A percentile compares a stretch with the other conserved stretches of the same genome.
These are phyloP conservation scores for Graphilbum ipis-grandicollis DNA, from an alignment of 2,329 filamentous ascomycete genomes.

Conservation along the genomic window DNA sequence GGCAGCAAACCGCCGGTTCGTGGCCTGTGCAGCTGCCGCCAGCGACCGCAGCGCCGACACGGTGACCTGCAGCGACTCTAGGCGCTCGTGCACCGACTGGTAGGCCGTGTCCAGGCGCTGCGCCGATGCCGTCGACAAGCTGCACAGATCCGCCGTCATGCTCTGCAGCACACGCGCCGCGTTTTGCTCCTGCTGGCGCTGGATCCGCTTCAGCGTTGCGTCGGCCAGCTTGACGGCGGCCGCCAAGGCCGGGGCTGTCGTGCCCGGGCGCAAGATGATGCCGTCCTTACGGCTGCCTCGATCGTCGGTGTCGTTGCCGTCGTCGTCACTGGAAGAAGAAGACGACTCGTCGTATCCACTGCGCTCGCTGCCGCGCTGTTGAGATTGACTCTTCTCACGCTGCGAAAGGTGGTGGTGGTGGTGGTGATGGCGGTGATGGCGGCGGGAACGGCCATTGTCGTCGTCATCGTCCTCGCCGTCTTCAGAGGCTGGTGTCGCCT, in stretches of 20 bases:
- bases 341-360: no score
- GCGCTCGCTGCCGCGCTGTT: no score
- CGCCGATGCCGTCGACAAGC: constrained; percentile 38
- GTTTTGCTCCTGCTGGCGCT: constrained; percentile 5
- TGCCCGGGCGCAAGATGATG: neutral
- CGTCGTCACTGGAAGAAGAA: no score
- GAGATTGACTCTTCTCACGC: no score
- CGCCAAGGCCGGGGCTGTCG: neutral
- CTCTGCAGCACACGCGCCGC: constrained; percentile 5
- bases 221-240: constrained; percentile 8
- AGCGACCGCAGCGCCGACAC: constrained; percentile 49
- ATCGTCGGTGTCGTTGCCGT: no score
- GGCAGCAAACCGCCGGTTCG: constrained; percentile 39
- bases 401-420: no score
- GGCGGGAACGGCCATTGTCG: neutral
- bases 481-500: neutral
- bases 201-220: constrained; percentile 4
- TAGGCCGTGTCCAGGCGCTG: constrained; percentile 57
- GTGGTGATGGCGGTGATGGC: no score
- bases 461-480: neutral
- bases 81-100: constrained; percentile 54
- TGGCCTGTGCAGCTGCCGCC: constrained; percentile 39
- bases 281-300: no score
- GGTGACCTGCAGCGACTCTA: constrained; percentile 44
- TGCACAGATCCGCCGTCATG: constrained; percentile 4